Percentiles rank a stretch among this genome's conserved stretches.
phyloP scores from a whole-genome alignment of 179 eudicot genomes.

The Vitellaria paradoxa region DNA sequence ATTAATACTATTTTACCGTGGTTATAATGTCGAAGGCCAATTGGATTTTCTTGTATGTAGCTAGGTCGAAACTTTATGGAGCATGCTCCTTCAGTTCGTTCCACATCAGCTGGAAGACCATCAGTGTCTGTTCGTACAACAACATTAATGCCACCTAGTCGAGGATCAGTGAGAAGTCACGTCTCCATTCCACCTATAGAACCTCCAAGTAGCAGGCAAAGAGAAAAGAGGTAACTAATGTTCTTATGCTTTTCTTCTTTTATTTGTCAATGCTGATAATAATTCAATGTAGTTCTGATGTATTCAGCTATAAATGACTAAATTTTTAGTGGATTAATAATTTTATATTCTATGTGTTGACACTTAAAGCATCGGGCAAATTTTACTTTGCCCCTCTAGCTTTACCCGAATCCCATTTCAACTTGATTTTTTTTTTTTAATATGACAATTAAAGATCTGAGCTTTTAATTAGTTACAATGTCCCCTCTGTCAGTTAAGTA shows the following conservation, averaged over 20 bases:
- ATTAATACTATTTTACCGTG: background rate
- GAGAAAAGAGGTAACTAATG: constrained; percentile 53
- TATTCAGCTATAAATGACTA: background rate
- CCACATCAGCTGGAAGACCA: constrained; percentile 93
- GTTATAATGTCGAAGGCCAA: constrained; percentile 17
- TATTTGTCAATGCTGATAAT: background rate
- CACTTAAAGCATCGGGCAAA: too few relatives aligned
- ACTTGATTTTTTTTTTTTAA: too few relatives aligned
- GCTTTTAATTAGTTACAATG: too few relatives aligned
- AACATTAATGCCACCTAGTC: constrained; percentile 41
- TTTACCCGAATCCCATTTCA: too few relatives aligned
- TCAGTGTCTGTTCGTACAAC: constrained; percentile 60
- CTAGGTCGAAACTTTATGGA: constrained; percentile 91
- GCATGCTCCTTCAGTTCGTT: constrained; percentile 67
- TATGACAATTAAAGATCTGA: too few relatives aligned
- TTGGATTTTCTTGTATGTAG: constrained; percentile 47
- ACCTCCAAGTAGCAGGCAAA: constrained; percentile 48
- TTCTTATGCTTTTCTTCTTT: background rate
- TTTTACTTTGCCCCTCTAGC: too few relatives aligned
- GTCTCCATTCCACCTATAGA: constrained; percentile 64
- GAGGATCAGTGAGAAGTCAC: constrained; percentile 53
- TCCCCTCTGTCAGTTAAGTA: too few relatives aligned
- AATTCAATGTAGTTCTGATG: background rate
- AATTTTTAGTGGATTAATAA: background rate
- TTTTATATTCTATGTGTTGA: background rate